A percentile compares a stretch with the other conserved stretches of the same genome.
phyloP scores from a whole-genome alignment of 139 green algal species.

The Haematococcus lacustris region DNA sequence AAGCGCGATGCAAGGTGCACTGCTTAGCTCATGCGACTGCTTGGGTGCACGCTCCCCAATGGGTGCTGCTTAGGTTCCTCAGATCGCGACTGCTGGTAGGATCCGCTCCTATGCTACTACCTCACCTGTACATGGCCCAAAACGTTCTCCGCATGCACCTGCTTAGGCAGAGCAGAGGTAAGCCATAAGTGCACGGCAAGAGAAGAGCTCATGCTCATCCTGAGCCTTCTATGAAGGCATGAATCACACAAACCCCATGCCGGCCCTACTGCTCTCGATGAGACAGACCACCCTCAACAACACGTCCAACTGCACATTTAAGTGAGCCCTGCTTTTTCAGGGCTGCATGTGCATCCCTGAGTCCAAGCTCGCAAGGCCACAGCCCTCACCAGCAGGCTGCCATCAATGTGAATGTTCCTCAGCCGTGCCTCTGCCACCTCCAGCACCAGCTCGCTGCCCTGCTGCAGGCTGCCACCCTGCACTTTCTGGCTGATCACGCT shows the following conservation, averaged over 20 bases:
- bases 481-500: slow-evolving; percentile 92
- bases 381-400: slow-evolving; percentile 62
- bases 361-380: not conserved
- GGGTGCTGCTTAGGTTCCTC: not conserved
- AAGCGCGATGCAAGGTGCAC: too few relatives aligned
- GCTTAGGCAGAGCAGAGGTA: not conserved
- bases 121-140: slow-evolving; percentile 29
- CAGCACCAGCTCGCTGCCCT: slow-evolving; percentile 49
- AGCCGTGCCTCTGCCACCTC: slow-evolving; percentile 70
- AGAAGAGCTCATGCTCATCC: too few relatives aligned
- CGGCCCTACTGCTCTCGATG: not conserved
- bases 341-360: not conserved
- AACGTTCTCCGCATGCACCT: slow-evolving; percentile 20
- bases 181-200: too few relatives aligned
- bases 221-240: too few relatives aligned
- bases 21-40: too few relatives aligned
- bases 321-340: not conserved
- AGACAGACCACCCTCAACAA: too few relatives aligned
- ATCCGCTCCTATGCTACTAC: too few relatives aligned
- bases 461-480: slow-evolving; percentile 57
- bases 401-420: slow-evolving; percentile 59
- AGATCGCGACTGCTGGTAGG: not conserved
- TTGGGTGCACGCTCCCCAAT: too few relatives aligned
- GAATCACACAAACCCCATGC: not conserved
- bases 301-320: too few relatives aligned